Base-by-base conservation (phyloP, 2,329 filamentous ascomycete genomes). In the Penicillium hordei region DNA sequence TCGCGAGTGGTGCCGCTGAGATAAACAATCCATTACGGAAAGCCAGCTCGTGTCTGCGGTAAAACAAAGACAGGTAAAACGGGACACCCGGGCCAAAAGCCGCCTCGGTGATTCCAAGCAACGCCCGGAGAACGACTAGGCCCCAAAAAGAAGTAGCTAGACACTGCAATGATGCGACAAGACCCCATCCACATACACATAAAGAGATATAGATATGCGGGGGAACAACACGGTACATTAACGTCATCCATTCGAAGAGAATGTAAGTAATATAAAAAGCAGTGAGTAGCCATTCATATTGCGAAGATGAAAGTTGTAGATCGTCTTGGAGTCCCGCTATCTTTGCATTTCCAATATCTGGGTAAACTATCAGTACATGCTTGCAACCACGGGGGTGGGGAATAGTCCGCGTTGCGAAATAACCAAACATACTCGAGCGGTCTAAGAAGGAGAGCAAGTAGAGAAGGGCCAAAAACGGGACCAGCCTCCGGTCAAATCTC, bases 391-490 rank as follows among this genome's bases (percentile, higher is more conserved):
- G 21, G 15, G 29, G n/a, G n/a, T n/a, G n/a, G 21, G 27, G 25
- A 6, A 46, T 9, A 36, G 21, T 25, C 5, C 33, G 12, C 13
- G 15, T 10, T 15, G 52, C 5, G 15, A n/a, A n/a, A 21, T 29
- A 34, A 19, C 8, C 8, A 33, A 34, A 78, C 82, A 61, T 79
- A 92, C 90, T 96, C 19, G 90, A 93, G 64, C 92, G 83, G 73
- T 96, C 92, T 63, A 96, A 76, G 71, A 96, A 96, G 61, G 87
- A 89, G 60, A 96, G 79, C 80, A 95, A 83, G 71, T 94, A 97
- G 13, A 96, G 81, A 58, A 93, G 72, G 12, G 90, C 89, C 62
- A 96, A 82, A 70, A 96, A 95, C 1, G 90, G 72, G 6, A 96
- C 90, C 52, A 97, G 81, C 62, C 83, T 85, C 55, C 85, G 81